Conservation (phyloP, 768 basidiomycete species). For the Tulasnella sp. region DNA sequence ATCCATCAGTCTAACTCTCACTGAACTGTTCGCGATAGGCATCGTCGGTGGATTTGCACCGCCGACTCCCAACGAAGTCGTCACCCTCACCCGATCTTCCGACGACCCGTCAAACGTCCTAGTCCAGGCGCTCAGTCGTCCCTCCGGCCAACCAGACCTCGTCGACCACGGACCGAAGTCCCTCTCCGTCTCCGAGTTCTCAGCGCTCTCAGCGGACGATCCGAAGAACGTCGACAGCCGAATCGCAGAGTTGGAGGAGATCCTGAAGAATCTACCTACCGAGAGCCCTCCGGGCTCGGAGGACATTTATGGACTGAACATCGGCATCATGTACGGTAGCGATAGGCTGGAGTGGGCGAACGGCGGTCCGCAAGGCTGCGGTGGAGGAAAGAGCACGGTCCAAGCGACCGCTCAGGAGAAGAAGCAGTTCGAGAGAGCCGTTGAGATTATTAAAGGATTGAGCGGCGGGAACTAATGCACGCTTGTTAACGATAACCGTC, state of each 20-base stretch:
- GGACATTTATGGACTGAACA: constrained; percentile 54
- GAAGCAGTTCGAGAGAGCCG: constrained; percentile 54
- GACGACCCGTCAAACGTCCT: constrained; percentile 29
- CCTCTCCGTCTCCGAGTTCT: constrained; percentile 6
- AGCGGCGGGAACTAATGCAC: neutral
- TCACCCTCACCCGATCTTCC: constrained; percentile 37
- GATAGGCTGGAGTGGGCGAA: constrained; percentile 51
- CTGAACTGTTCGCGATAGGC: constrained; percentile 31
- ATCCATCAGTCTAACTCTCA: neutral
- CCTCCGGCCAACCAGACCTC: constrained; percentile 35
- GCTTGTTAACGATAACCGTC: too few relatives aligned
- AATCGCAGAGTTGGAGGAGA: constrained; percentile 45
- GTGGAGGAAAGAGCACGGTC: constrained; percentile 37
- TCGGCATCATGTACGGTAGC: constrained; percentile 24
- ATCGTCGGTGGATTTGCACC: constrained; percentile 68
- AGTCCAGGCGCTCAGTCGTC: constrained; percentile 39
- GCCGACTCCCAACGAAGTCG: constrained; percentile 46
- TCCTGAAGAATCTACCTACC: constrained; percentile 47
- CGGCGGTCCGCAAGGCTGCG: constrained; percentile 50
- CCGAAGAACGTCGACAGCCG: constrained; percentile 30
- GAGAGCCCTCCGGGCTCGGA: constrained; percentile 32
- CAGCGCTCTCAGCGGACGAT: constrained; percentile 2
- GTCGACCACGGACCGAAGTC: constrained; percentile 34
- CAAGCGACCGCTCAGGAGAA: constrained; percentile 50
- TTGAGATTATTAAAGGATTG: constrained; percentile 44